Evolutionary conservation across 768 basidiomycete genomes (phyloP).

Genomic region (Pleurotus salmoneostramineus): DNA sequence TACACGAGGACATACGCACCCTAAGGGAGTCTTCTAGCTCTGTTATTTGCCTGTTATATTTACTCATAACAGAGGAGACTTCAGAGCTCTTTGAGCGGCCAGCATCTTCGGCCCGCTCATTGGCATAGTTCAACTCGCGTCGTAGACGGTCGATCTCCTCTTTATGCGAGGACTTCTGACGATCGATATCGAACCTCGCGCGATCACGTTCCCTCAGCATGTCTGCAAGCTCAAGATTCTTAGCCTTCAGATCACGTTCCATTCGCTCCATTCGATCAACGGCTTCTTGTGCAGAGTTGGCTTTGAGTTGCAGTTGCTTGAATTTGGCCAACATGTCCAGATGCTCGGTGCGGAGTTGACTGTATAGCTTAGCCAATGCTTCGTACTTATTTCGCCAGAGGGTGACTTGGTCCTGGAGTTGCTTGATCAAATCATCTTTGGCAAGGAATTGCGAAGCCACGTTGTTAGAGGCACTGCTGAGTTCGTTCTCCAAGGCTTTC

Average conservation of each 20-base stretch:
- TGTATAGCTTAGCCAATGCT: constrained; percentile 96
- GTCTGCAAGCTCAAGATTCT: constrained; percentile 96
- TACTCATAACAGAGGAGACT: constrained; percentile 80
- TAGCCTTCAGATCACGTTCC: constrained; percentile 97
- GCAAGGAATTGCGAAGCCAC: constrained; percentile 82
- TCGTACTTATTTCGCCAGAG: constrained; percentile 99
- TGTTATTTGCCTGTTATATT: constrained; percentile 93
- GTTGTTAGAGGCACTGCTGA: constrained; percentile 69
- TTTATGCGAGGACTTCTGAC: constrained; percentile 90
- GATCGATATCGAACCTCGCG: constrained; percentile 92
- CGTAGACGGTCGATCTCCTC: constrained; percentile 92
- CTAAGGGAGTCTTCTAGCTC: constrained; percentile 96
- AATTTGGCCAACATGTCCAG: constrained; percentile 95
- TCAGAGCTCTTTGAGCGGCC: constrained; percentile 90
- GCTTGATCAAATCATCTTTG: constrained; percentile 94
- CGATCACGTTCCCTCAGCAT: constrained; percentile 98
- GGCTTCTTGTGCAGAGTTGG: constrained; percentile 96
- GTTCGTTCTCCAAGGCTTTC: constrained; percentile 90
- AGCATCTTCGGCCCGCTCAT: constrained; percentile 96
- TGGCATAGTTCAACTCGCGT: constrained; percentile 90
- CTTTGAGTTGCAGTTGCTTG: constrained; percentile 96
- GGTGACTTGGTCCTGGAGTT: constrained; percentile 94
- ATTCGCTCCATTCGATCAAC: constrained; percentile 98
- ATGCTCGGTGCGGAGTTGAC: constrained; percentile 95
- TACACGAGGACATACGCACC: constrained; percentile 39